Percentiles rank a stretch among this genome's conserved stretches.
Conservation (phyloP, 192 early-diverging fungal genomes). For the Endogone sp. region DNA sequence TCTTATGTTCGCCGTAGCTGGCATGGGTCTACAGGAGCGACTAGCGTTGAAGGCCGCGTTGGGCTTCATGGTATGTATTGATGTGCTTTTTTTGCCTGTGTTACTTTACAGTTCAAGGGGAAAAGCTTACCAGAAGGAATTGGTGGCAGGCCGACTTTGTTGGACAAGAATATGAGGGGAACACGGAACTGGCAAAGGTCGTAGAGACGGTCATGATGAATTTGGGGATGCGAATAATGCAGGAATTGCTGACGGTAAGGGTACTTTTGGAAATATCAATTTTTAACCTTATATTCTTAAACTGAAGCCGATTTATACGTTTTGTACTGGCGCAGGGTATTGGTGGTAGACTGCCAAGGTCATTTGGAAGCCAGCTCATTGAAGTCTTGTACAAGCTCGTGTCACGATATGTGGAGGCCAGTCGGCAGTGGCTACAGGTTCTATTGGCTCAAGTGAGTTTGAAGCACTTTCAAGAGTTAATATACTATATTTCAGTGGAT, state of each 20-base stretch:
- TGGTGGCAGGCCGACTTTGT: slow-evolving; percentile 41
- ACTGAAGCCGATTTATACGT: too few relatives aligned
- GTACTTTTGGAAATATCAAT: not conserved
- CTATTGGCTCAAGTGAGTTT: slow-evolving; percentile 35
- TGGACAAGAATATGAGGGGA: slow-evolving; percentile 31
- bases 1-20: slow-evolving; percentile 42
- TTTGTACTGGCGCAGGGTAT: slow-evolving; percentile 22
- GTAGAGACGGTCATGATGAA: slow-evolving; percentile 31
- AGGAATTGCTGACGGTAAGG: slow-evolving; percentile 37
- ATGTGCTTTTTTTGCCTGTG: not conserved
- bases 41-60: slow-evolving; percentile 47
- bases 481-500: not conserved
- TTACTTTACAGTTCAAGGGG: not conserved
- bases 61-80: slow-evolving; percentile 39
- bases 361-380: slow-evolving; percentile 44
- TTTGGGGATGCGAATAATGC: slow-evolving; percentile 39
- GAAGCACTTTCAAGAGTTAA: not conserved
- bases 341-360: slow-evolving; percentile 49
- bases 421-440: slow-evolving; percentile 40
- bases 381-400: slow-evolving; percentile 46
- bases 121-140: not conserved
- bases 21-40: slow-evolving; percentile 45
- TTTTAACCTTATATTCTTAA: slow-evolving; percentile 4
- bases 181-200: slow-evolving; percentile 26
- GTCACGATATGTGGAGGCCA: slow-evolving; percentile 30